Base-by-base conservation (phyloP, 2,329 filamentous ascomycete genomes). In the Ustulina deusta region DNA sequence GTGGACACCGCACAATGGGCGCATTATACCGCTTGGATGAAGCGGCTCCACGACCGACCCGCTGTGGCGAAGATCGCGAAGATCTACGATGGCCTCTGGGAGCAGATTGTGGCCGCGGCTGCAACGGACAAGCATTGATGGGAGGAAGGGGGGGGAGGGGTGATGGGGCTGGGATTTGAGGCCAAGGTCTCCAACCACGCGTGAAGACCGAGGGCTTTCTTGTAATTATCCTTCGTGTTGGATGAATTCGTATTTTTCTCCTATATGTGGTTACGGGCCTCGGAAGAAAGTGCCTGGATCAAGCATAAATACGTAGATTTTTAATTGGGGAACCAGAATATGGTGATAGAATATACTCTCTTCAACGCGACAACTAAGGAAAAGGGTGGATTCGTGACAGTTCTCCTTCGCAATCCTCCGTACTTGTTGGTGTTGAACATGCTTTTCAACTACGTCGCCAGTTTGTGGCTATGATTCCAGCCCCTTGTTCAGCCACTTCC, bases 31-130 rank as follows among this genome's bases (percentile, higher is more conserved):
- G 64, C 59, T 15, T 59, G 54, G 59, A 44, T 66, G 44, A 58
- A 63, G 29, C 52, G 52, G 2, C 59, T 66, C 15, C 59, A 66
- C 7, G 54, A 59, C 4, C 29, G 64, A 17, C 54, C 59, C 20
- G 58, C 58, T 48, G 59, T 66, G 25, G 52, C 59, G 17, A 66
- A 54, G 52, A 15, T 66, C n/a, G 59, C 59, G 15, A 63, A 58
- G 29, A 48, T 48, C 1, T 63, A 63, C 15, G 59, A 58, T 40
- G 59, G 27, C 34, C 1, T 54, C 20, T 63, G 44, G 64, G 54
- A 46, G 52, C 22, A 58, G 54, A 48, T 46, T 27, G 0, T 66
- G 15, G 29, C n/a, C n/a, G 6, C 44, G 11, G 6, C 9, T 22
- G 40, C 32, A 13, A 34, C 32, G 25, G 36, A n/a, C 11, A 20